Evolutionary conservation across 1,284 basidiomycete genomes (phyloP).

Genomic region (Naganishia sp.): DNA sequence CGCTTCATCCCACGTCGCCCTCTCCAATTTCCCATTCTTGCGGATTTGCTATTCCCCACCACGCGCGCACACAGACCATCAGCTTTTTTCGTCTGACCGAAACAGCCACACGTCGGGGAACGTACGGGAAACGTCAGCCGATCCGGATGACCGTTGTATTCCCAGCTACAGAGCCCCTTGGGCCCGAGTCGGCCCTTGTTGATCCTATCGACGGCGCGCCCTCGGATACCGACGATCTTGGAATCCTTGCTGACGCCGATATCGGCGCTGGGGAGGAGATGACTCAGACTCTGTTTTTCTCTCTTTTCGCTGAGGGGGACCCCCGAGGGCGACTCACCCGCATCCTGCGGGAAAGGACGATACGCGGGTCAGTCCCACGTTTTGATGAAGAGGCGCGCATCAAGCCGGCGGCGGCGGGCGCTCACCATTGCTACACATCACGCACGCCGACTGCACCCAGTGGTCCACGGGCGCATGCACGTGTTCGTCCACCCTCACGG

Average conservation of each 20-base stretch:
- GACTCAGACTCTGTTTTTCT: background rate
- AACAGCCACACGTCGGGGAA: background rate
- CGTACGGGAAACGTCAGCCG: constrained; percentile 29
- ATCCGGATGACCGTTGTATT: constrained; percentile 30
- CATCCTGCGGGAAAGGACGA: background rate
- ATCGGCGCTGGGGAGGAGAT: constrained; percentile 21
- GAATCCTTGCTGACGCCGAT: constrained; percentile 32
- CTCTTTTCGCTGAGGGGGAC: background rate
- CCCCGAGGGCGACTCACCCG: constrained; percentile 1
- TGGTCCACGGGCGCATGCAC: constrained; percentile 28
- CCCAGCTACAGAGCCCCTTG: constrained; percentile 33
- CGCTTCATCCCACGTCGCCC: constrained; percentile 29
- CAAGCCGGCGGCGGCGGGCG: no score
- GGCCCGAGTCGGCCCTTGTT: constrained; percentile 34
- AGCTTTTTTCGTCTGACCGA: background rate
- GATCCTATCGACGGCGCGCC: constrained; percentile 30
- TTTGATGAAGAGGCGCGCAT: background rate
- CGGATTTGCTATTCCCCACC: constrained; percentile 29
- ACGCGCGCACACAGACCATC: background rate
- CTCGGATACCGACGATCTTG: constrained; percentile 34
- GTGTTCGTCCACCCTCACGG: constrained; percentile 31
- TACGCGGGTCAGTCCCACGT: no score
- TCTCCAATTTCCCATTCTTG: constrained; percentile 30
- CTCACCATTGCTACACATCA: constrained; percentile 30
- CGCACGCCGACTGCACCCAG: constrained; percentile 32